Base-by-base conservation (phyloP, 2,329 filamentous ascomycete species). In the Harringtonia lauricola region DNA sequence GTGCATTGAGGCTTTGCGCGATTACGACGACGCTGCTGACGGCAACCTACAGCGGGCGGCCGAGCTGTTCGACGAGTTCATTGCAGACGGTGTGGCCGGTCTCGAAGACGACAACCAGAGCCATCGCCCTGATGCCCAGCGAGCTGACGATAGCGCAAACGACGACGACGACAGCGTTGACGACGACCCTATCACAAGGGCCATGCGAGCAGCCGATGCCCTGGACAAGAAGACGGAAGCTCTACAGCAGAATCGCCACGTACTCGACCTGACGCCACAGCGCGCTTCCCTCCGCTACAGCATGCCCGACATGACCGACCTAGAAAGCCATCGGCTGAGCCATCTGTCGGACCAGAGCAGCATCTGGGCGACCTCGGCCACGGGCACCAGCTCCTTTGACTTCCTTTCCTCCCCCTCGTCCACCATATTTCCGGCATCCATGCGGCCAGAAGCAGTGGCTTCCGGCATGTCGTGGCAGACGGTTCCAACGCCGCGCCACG, bases 191-290 rank as follows among this genome's bases (percentile, higher is more conserved):
- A 70, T 67, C 45, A 67, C 64, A 19, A 65, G 61, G 51, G 74
- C 74, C 30, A 79, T 79, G 72, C 65, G 70, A 52, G 74, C 73
- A 15, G 76, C 75, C 8, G 75, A 79, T 44, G 70, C 68, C 3
- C 63, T 80, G 31, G 71, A 80, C 52, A 64, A 64, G 43, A 62
- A 74, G 49, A 79, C 74, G 0, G 72, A 68, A 39, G 69, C 60
- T 19, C 57, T 79, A n/a, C 73, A 79, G 48, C 63, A 65, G 0
- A 62, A 54, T 42, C 62, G 54, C 39, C 63, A 65, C 43, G 66
- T 72, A 35, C 55, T 73, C n/a, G 71, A 73, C 40, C 58, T 74
- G 31, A 66, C 66, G 1, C 49, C 57, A 26, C 51, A 51, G 10
- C 7, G 24, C 10, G 24, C 10, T 6, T 26, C 24, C 24, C 10